Base-by-base conservation (phyloP, 768 basidiomycete genomes). In the Harrya chromipes region DNA sequence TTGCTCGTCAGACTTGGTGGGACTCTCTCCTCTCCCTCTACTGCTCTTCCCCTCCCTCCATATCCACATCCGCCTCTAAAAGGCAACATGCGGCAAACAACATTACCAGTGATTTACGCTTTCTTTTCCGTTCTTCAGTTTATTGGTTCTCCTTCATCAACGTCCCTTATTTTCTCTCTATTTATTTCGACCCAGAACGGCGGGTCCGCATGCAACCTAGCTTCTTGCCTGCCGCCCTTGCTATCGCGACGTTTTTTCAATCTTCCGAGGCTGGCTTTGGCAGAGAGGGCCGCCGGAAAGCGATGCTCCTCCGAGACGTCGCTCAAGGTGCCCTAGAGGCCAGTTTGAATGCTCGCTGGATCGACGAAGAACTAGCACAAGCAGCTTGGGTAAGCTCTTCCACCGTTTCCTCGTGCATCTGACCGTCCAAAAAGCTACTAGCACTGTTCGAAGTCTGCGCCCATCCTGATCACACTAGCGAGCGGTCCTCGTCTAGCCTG, bases 141-240 rank as follows among this genome's bases (percentile, higher is more conserved):
- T 81, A 84, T 66, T 87, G 83, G 82, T 79, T 88, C 60, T 81
- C 83, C 10, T 89, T 87, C 61, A 76, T 89, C 59, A 83, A 87
- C 58, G 70, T 87, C 31, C 84, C 85, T 41, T 78, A 70, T 12
- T 88, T 90, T 67, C 80, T 85, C 54, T 67, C 70, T 40, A 78
- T 73, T 47, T 81, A 82, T 58, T 75, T 72, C 53, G 76, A 89
- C 56, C 73, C 84, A n/a, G 53, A 52, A 7, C 71, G 70, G 43
- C 71, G 86, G 54, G 72, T 74, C 49, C 63, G 65, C 36, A 77
- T 88, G 64, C 87, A 90, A 59, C 88, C 87, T 13, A 80, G 83
- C 56, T 64, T 89, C 35, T 64, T 88, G 12, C 73, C 82, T 33
- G 77, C 82, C 19, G 71, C 80, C 14, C 74, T 90, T 14, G 82